A percentile compares a stretch with the other conserved stretches of the same genome.
These are phyloP conservation scores for Xylaria digitata DNA, from an alignment of 2,329 filamentous ascomycete genomes.

Conservation along the genomic window DNA sequence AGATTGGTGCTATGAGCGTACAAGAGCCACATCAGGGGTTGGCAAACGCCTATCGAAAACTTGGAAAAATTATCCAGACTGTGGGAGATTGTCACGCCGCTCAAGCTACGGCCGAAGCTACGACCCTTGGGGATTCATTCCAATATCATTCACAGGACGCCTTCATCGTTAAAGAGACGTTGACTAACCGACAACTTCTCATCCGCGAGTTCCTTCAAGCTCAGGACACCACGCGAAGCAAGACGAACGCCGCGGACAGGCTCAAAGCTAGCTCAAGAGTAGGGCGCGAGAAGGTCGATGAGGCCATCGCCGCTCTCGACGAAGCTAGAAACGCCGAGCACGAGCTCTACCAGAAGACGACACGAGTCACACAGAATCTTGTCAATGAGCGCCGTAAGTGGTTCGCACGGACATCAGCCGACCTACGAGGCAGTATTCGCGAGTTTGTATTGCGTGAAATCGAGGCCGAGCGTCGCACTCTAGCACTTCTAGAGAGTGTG, in stretches of 20 bases:
- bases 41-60: conserved; percentile 90
- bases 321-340: conserved; percentile 86
- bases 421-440: conserved; percentile 83
- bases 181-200: conserved; percentile 97
- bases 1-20: conserved; percentile 84
- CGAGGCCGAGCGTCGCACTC: conserved; percentile 89
- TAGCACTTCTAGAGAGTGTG: conserved; percentile 93
- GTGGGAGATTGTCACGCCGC: conserved; percentile 96
- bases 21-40: conserved; percentile 93
- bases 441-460: conserved; percentile 96
- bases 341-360: conserved; percentile 85
- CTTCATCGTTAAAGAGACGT: conserved; percentile 97
- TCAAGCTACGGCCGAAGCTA: conserved; percentile 95
- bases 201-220: conserved; percentile 93
- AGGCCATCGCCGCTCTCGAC: conserved; percentile 90
- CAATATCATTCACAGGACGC: conserved; percentile 96
- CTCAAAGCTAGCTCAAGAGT: conserved; percentile 89
- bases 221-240: conserved; percentile 84
- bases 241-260: conserved; percentile 86
- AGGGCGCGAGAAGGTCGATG: conserved; percentile 94
- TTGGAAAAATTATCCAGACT: conserved; percentile 92
- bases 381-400: conserved; percentile 89
- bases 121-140: conserved; percentile 91
- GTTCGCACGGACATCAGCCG: conserved; percentile 87
- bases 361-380: conserved; percentile 88